Conservation (phyloP, 352 stramenopile genomes). For the Phytophthora nicotianae region DNA sequence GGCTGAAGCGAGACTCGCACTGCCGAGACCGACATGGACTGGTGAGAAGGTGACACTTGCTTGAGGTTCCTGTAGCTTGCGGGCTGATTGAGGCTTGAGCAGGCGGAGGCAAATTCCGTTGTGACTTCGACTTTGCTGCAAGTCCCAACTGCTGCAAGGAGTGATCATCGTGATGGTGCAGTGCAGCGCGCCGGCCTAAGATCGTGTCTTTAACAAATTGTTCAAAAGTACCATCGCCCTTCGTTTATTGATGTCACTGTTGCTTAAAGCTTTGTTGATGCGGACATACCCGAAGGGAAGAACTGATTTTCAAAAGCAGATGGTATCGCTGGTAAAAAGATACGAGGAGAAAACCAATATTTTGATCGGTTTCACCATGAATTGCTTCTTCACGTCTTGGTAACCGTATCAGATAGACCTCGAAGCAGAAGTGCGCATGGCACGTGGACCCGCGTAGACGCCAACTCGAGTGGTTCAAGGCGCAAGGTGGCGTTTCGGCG, state of each 20-base stretch:
- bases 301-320: conserved; percentile 23
- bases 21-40: conserved; percentile 49
- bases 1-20: conserved; percentile 58
- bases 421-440: neutral
- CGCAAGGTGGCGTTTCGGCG: conserved; percentile 5
- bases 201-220: conserved; percentile 26
- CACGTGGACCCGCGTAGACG: neutral
- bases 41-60: neutral
- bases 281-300: conserved; percentile 12
- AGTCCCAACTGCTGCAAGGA: conserved; percentile 8
- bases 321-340: conserved; percentile 9
- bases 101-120: conserved; percentile 32
- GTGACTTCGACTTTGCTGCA: conserved; percentile 14
- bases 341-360: conserved; percentile 24
- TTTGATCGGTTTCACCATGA: conserved; percentile 17
- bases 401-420: neutral
- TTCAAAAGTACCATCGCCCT: conserved; percentile 17
- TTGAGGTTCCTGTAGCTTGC: conserved; percentile 5
- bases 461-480: conserved; percentile 4
- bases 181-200: conserved; percentile 8
- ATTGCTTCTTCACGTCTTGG: conserved; percentile 16
- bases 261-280: neutral
- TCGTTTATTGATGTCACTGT: neutral
- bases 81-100: conserved; percentile 22
- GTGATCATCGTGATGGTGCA: conserved; percentile 19